These are phyloP conservation scores for Aspergillus egyptiacus DNA, from an alignment of 495 filamentous ascomycete genomes.

Conservation along the genomic window DNA sequence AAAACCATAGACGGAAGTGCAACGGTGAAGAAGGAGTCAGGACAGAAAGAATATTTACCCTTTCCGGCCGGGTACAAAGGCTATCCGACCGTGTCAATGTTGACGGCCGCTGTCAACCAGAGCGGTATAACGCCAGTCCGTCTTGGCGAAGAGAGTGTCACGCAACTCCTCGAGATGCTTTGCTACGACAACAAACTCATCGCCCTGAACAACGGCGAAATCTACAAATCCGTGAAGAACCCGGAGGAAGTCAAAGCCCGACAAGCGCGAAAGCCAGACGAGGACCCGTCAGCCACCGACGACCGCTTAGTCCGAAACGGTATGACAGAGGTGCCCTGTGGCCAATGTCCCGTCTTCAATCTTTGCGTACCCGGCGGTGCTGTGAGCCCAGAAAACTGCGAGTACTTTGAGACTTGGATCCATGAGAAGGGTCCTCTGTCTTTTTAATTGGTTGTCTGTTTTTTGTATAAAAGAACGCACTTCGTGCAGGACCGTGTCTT, in stretches of 20 bases:
- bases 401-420: constrained; percentile 85
- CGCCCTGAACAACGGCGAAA: constrained; percentile 39
- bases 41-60: constrained; percentile 46
- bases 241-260: constrained; percentile 34
- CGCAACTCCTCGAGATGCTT: constrained; percentile 76
- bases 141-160: constrained; percentile 64
- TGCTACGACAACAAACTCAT: constrained; percentile 71
- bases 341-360: constrained; percentile 87
- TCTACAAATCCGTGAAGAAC: constrained; percentile 45
- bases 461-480: constrained; percentile 16
- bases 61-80: constrained; percentile 61
- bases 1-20: constrained; percentile 38
- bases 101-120: constrained; percentile 64
- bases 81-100: constrained; percentile 70
- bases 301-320: constrained; percentile 49
- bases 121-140: constrained; percentile 59
- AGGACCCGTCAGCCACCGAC: constrained; percentile 26
- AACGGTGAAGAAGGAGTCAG: constrained; percentile 29
- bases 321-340: constrained; percentile 85
- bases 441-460: background rate
- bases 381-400: constrained; percentile 82
- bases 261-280: constrained; percentile 34
- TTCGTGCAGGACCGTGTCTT: constrained; percentile 12
- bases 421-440: constrained; percentile 10
- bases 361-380: constrained; percentile 83